Base-by-base conservation (phyloP, 176 grass and related monocot genomes). In the Puya raimondii region DNA sequence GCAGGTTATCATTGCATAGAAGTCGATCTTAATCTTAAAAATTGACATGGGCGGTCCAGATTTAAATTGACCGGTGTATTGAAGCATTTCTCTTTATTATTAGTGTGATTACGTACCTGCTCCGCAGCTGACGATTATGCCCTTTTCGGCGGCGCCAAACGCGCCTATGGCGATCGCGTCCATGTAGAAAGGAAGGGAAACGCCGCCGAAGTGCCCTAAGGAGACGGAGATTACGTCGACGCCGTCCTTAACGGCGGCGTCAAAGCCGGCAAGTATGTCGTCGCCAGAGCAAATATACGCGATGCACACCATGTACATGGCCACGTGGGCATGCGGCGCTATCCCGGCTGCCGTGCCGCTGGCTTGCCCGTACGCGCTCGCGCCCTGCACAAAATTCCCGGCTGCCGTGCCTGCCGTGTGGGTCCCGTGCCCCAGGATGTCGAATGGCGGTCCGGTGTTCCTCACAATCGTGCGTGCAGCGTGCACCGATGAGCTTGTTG, bases 171-270 rank as follows among this genome's bases (percentile, higher is more conserved):
- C 50, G n/a, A 68, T 50, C 12, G 2, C 53, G 50, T 56, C 74
- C 1, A 13, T 9, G 50, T 68, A 77, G 51, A 58, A 68, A 18
- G 50, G 26, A 11, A 2, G 51, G 17, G 17, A 23, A 13, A 26
- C 22, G 10, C 25, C 64, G 23, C 23, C 23, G 23, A 23, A 23
- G 23, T 1, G 23, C 9, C 74, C 74, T 25, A 77, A 27, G 2
- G 74, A 77, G 14, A 77, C n/a, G 5, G 74, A 77, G 15, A 77
- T 23, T 29, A 77, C 29, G 51, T 68, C 74, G 12, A 77, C 74
- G 23, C 23, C 23, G 23, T 23, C 23, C 23, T 23, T 23, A 23
- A 23, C 23, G 23, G 23, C 23, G 1, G 23, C 23, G 23, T 23
- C 23, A 1, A 23, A 23, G 11, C 74, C 65, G 20, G 67, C 64